Conservation (phyloP, 768 basidiomycete species). For the Collybia sp. region DNA sequence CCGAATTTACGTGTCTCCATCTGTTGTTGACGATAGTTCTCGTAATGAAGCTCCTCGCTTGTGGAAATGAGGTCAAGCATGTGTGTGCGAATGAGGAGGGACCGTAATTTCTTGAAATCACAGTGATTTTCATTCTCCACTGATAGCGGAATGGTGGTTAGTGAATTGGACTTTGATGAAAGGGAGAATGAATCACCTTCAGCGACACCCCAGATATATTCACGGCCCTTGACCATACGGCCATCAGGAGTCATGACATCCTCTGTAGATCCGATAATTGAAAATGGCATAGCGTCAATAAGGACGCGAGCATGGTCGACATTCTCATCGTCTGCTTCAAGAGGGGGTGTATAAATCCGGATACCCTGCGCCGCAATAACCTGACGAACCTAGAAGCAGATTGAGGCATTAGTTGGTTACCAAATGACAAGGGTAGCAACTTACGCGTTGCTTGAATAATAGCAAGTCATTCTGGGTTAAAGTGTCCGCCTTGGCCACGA, state of each 20-base stretch:
- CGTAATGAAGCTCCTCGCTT: conserved; percentile 94
- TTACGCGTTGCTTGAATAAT: conserved; percentile 88
- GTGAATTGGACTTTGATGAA: not conserved
- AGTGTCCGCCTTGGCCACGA: conserved; percentile 97
- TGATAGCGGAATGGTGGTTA: conserved; percentile 19
- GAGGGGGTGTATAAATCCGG: conserved; percentile 89
- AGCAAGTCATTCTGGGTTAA: conserved; percentile 90
- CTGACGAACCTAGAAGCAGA: conserved; percentile 68
- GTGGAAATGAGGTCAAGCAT: conserved; percentile 98
- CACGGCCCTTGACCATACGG: conserved; percentile 90
- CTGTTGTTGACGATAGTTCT: conserved; percentile 96
- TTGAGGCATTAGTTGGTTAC: conserved; percentile 4
- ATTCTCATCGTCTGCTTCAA: conserved; percentile 83
- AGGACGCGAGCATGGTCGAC: conserved; percentile 88
- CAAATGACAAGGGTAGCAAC: conserved; percentile 19
- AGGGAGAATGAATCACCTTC: conserved; percentile 56
- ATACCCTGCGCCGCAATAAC: conserved; percentile 90
- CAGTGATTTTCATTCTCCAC: conserved; percentile 99
- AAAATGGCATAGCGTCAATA: conserved; percentile 93
- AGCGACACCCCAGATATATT: conserved; percentile 99
- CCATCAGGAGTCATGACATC: conserved; percentile 93
- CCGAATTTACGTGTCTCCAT: conserved; percentile 99
- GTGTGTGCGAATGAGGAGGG: conserved; percentile 92
- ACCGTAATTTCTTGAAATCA: conserved; percentile 97
- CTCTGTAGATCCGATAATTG: conserved; percentile 95